phyloP scores from a whole-genome alignment of 164 flowering plant genomes.

The Piper longum region DNA sequence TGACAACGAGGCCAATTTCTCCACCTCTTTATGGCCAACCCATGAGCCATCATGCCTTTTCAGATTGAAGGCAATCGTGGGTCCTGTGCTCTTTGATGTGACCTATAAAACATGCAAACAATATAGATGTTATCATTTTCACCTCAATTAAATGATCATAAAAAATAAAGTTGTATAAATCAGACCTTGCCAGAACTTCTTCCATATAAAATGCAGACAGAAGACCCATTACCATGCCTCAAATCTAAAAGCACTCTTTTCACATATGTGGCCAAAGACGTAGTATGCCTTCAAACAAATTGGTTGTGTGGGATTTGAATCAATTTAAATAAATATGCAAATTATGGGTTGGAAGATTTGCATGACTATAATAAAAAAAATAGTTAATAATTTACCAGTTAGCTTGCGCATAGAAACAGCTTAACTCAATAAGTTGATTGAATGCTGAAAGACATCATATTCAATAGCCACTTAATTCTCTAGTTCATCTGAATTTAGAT shows the following conservation, averaged over 20 bases:
- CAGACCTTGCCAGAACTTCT: conserved; percentile 32
- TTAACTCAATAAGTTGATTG: no score
- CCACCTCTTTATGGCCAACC: conserved; percentile 92
- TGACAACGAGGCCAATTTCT: conserved; percentile 83
- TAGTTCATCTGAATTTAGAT: no score
- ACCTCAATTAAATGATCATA: not conserved
- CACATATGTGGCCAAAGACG: conserved; percentile 40
- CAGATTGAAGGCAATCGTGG: conserved; percentile 75
- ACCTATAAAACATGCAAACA: conserved; percentile 12
- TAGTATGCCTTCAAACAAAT: conserved; percentile 41
- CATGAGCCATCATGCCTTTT: conserved; percentile 78
- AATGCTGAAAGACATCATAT: no score
- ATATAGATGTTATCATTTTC: not conserved
- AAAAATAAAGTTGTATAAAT: not conserved
- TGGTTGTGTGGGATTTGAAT: not conserved
- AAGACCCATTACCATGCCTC: conserved; percentile 58
- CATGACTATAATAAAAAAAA: not conserved
- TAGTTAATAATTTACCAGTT: no score
- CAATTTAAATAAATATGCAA: not conserved
- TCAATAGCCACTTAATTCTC: no score
- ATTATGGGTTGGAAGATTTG: no score
- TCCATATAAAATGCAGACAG: conserved; percentile 59
- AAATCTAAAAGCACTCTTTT: conserved; percentile 40
- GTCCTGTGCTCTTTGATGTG: conserved; percentile 31
- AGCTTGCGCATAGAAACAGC: no score